These are phyloP conservation scores for Sporothrix humicola DNA, from an alignment of 2,329 filamentous ascomycete species.

Conservation along the genomic window DNA sequence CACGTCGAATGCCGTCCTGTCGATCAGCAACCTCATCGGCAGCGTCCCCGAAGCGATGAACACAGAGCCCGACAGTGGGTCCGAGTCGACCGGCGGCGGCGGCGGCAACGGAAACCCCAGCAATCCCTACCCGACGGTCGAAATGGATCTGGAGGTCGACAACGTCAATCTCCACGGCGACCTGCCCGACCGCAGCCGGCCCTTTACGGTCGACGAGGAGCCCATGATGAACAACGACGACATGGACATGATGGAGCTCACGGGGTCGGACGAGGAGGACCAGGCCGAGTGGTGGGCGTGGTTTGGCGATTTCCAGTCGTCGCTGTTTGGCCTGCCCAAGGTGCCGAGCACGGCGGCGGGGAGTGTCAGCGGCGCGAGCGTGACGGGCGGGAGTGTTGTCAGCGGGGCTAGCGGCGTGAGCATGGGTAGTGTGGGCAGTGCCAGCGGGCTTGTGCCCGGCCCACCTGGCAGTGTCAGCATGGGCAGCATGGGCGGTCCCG, in stretches of 20 bases:
- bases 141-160: constrained; percentile 33
- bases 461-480: background rate
- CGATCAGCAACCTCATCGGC: constrained; percentile 34
- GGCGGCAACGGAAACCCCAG: background rate
- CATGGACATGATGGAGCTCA: constrained; percentile 29
- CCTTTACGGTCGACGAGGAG: constrained; percentile 25
- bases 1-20: constrained; percentile 27
- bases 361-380: constrained; percentile 10
- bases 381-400: background rate
- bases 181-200: constrained; percentile 17
- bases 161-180: background rate
- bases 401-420: background rate
- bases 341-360: constrained; percentile 25
- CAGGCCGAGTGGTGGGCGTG: constrained; percentile 38
- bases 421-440: background rate
- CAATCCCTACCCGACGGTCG: background rate
- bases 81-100: background rate
- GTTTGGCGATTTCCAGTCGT: constrained; percentile 33
- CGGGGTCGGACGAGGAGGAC: constrained; percentile 25
- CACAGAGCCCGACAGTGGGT: constrained; percentile 4
- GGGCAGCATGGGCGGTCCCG: background rate
- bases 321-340: constrained; percentile 24
- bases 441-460: background rate
- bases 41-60: constrained; percentile 27
- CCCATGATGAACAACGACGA: background rate